phyloP scores from a whole-genome alignment of 345 rosid species.

The Moricandia moricandioides region DNA sequence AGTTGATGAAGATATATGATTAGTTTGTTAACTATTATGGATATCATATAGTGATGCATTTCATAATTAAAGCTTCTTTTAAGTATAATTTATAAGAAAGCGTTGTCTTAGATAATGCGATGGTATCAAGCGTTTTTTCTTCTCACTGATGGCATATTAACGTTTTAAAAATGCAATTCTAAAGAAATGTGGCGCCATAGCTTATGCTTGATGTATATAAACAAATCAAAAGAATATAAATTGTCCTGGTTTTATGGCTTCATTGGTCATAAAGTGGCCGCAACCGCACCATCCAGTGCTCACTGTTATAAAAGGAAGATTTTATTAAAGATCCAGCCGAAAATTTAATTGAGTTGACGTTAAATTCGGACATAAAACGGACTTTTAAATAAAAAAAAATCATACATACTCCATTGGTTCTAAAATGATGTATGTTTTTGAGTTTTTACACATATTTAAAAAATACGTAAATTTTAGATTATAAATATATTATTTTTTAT shows the following conservation, averaged over 20 bases:
- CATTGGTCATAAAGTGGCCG: slow-evolving; percentile 40
- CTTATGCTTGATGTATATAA: slow-evolving; percentile 23
- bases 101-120: slow-evolving; percentile 23
- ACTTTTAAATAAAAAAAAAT: too few relatives aligned
- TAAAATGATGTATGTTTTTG: too few relatives aligned
- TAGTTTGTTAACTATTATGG: slow-evolving; percentile 18
- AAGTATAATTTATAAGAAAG: slow-evolving; percentile 19
- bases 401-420: too few relatives aligned
- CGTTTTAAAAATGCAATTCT: slow-evolving; percentile 5
- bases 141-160: slow-evolving; percentile 24
- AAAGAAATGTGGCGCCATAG: slow-evolving; percentile 4
- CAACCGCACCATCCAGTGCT: slow-evolving; percentile 35
- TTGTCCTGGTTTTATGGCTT: slow-evolving; percentile 34
- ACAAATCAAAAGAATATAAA: slow-evolving; percentile 38
- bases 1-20: slow-evolving; percentile 31
- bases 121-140: slow-evolving; percentile 25
- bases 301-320: slow-evolving; percentile 4
- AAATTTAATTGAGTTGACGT: slow-evolving; percentile 6
- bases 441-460: too few relatives aligned
- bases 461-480: too few relatives aligned
- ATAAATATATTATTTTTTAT: too few relatives aligned
- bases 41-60: slow-evolving; percentile 23
- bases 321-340: slow-evolving; percentile 14
- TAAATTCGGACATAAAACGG: too few relatives aligned
- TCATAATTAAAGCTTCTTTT: slow-evolving; percentile 26